Base-by-base conservation (phyloP, 768 basidiomycete species). In the Suillus hirtellus region DNA sequence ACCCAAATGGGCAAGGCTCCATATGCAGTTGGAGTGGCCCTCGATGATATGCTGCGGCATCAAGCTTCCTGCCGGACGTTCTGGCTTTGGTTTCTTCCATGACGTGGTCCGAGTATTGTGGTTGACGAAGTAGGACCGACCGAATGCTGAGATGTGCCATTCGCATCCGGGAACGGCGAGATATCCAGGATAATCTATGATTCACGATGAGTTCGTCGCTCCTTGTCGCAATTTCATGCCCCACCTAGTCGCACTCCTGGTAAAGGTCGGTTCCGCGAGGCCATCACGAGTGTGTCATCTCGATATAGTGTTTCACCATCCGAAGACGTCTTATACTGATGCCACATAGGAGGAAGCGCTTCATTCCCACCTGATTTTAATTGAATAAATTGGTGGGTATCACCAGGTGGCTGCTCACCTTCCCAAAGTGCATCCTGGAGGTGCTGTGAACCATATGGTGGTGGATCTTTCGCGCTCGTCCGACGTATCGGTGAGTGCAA, bases 211-310 rank as follows among this genome's bases (percentile, higher is more conserved):
- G n/a, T 46, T 46, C 4, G 9, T 46, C n/a, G 11, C n/a, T 21
- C 31, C 31, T 31, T 31, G 1, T 5, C n/a, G 1, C n/a, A 46
- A 4, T 21, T 21, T 46, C 46, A 7, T 46, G 5, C 4, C n/a
- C 21, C n/a, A 46, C 46, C 46, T 5, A 46, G 44, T 4, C 44
- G 10, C 4, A 46, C 44, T 46, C 44, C n/a, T 21, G 44, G n/a
- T 21, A 12, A 46, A 11, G 46, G 46, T 46, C 46, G n/a, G 46
- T 21, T 1, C 1, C 4, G 4, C 11, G n/a, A 46, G 21, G 0
- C 1, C 0, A 46, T 46, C 10, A 2, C 0, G 0, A 46, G 2
- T 0, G 0, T 12, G 4, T 21, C n/a, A 12, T 46, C 46, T 5
- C 12, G 4, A 21, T 46, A 46, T 10, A 0, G 10, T 46, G 44